phyloP scores from a whole-genome alignment of 2,329 filamentous ascomycete genomes.

The Xylariaceae sp. region DNA sequence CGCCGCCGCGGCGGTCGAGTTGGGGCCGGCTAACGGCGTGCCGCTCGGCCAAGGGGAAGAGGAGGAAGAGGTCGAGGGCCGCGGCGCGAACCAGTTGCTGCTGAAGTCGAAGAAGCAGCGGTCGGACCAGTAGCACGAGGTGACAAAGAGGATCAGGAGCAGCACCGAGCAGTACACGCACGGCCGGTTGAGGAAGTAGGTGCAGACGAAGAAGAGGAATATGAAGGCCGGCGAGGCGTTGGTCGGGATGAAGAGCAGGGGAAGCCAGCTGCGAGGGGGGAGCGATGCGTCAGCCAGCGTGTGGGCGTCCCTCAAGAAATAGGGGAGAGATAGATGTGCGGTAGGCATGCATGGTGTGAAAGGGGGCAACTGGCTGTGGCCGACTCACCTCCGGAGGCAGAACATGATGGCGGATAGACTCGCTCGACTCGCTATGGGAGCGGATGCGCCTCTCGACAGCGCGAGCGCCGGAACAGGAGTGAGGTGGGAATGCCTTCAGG shows the following conservation, averaged over 20 bases:
- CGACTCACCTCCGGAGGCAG: slow-evolving; percentile 51
- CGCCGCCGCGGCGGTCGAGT: slow-evolving; percentile 24
- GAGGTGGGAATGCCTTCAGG: too few relatives aligned
- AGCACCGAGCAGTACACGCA: slow-evolving; percentile 98
- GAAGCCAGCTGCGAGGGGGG: slow-evolving; percentile 61
- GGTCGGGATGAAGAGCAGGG: slow-evolving; percentile 80
- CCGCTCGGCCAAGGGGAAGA: slow-evolving; percentile 66
- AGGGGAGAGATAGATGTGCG: too few relatives aligned
- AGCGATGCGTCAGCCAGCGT: slow-evolving; percentile 7
- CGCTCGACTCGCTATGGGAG: too few relatives aligned
- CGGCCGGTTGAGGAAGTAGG: slow-evolving; percentile 91
- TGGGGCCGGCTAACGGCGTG: slow-evolving; percentile 16
- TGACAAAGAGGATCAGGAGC: slow-evolving; percentile 88
- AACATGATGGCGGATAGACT: slow-evolving; percentile 48
- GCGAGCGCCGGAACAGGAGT: too few relatives aligned
- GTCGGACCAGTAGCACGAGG: slow-evolving; percentile 83
- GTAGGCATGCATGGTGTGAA: too few relatives aligned
- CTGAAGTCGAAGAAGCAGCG: slow-evolving; percentile 88
- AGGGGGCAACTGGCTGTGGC: too few relatives aligned
- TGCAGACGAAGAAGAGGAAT: slow-evolving; percentile 82
- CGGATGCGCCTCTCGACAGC: too few relatives aligned
- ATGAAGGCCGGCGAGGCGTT: slow-evolving; percentile 81
- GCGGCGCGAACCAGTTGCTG: slow-evolving; percentile 90
- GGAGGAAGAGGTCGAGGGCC: slow-evolving; percentile 36
- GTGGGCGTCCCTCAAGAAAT: too few relatives aligned